phyloP scores from a whole-genome alignment of 2,329 filamentous ascomycete species.

The Coleophoma crateriformis region DNA sequence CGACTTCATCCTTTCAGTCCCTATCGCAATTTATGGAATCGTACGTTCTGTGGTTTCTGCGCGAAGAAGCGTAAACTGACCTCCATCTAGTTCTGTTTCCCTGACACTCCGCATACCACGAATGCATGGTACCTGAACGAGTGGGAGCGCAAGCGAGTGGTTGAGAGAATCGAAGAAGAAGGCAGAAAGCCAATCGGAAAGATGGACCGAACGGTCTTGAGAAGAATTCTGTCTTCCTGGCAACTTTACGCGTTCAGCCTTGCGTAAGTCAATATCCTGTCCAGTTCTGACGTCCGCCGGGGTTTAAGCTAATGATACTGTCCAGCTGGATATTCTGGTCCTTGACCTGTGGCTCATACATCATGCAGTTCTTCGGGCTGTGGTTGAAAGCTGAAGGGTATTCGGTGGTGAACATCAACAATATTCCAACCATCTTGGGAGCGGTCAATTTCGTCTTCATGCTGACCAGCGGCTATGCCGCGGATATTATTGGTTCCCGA shows the following conservation, averaged over 20 bases:
- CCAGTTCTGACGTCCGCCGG: too few relatives aligned
- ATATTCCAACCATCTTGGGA: constrained; percentile 38
- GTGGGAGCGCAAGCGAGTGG: constrained; percentile 31
- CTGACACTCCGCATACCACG: constrained; percentile 32
- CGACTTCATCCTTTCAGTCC: constrained; percentile 28
- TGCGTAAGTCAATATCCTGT: constrained; percentile 24
- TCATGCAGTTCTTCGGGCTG: constrained; percentile 43
- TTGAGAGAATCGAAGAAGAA: constrained; percentile 33
- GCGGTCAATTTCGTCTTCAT: constrained; percentile 22
- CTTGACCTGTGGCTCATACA: constrained; percentile 5
- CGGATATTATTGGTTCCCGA: constrained; percentile 7
- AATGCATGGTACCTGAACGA: constrained; percentile 30
- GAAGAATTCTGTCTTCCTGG: constrained; percentile 49
- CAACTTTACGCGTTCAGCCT: constrained; percentile 59
- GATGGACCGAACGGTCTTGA: constrained; percentile 40
- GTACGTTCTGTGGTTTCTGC: constrained; percentile 29
- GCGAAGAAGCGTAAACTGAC: not conserved
- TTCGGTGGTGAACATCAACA: constrained; percentile 40
- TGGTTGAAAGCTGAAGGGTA: constrained; percentile 41
- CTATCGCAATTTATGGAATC: constrained; percentile 28
- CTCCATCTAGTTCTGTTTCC: constrained; percentile 31
- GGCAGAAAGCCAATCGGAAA: constrained; percentile 36
- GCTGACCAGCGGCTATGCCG: constrained; percentile 3
- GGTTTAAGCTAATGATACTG: not conserved
- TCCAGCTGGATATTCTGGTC: constrained; percentile 1